A percentile compares a stretch with the other conserved stretches of the same genome.
Evolutionary conservation across 495 filamentous ascomycete genomes (phyloP).

Genomic region (Penicillium canariense): DNA sequence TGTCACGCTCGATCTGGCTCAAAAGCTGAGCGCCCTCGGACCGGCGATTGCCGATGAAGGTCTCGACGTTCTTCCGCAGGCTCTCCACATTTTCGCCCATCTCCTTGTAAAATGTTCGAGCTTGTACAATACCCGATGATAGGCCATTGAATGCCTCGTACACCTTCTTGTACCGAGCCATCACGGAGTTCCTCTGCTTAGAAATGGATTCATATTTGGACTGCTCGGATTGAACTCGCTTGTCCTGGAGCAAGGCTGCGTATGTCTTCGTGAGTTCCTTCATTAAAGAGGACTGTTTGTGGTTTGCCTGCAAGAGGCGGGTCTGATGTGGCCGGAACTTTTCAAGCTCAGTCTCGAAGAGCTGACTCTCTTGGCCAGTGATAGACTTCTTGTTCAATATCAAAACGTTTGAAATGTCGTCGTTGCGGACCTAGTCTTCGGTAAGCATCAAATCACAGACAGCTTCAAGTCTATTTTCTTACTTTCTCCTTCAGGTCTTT

Average conservation of each 20-base stretch:
- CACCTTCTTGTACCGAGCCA: slow-evolving; percentile 85
- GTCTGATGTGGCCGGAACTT: slow-evolving; percentile 95
- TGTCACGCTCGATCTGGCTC: slow-evolving; percentile 79
- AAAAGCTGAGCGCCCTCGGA: slow-evolving; percentile 90
- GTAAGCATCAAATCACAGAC: slow-evolving; percentile 1
- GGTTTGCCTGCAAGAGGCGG: slow-evolving; percentile 82
- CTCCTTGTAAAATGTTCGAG: slow-evolving; percentile 89
- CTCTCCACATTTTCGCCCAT: slow-evolving; percentile 95
- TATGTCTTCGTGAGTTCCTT: slow-evolving; percentile 91
- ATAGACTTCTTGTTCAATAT: slow-evolving; percentile 97
- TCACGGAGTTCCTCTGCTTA: slow-evolving; percentile 73
- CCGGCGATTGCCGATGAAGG: slow-evolving; percentile 90
- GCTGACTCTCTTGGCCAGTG: slow-evolving; percentile 73
- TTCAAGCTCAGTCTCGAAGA: slow-evolving; percentile 92
- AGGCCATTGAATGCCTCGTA: slow-evolving; percentile 92
- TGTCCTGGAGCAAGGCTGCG: slow-evolving; percentile 86
- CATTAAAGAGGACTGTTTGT: slow-evolving; percentile 91
- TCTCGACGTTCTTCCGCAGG: slow-evolving; percentile 94
- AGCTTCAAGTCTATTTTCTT: slow-evolving; percentile 17
- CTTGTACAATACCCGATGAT: slow-evolving; percentile 77
- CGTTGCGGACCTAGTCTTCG: slow-evolving; percentile 73
- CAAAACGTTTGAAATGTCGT: slow-evolving; percentile 94
- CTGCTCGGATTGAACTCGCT: slow-evolving; percentile 88
- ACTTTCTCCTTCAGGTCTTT: slow-evolving; percentile 98
- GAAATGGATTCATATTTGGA: slow-evolving; percentile 89